These are phyloP conservation scores for Xanthoparmelia taractica DNA, from an alignment of 495 filamentous ascomycete species.

Conservation along the genomic window DNA sequence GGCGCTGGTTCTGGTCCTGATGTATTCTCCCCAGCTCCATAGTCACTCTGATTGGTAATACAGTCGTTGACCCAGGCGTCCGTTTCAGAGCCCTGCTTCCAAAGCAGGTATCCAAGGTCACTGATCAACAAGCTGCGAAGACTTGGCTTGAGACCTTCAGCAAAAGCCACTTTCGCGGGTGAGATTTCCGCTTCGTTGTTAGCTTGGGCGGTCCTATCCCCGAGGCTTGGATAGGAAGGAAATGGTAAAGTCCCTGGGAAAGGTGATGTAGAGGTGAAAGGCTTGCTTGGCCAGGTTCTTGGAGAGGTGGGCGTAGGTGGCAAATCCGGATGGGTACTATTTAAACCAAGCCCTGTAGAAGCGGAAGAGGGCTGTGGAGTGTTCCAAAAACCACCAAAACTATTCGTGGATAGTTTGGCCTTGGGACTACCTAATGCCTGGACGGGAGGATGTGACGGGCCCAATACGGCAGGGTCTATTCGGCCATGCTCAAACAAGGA, in stretches of 20 bases:
- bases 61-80: constrained; percentile 75
- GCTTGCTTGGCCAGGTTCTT: constrained; percentile 9
- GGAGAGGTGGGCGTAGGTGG: constrained; percentile 18
- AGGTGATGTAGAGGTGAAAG: constrained; percentile 9
- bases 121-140: constrained; percentile 80
- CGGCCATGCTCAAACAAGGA: neutral
- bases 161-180: constrained; percentile 40
- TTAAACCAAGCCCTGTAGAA: neutral
- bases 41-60: neutral
- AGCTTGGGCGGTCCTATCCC: constrained; percentile 1
- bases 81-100: constrained; percentile 80
- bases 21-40: neutral
- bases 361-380: constrained; percentile 5
- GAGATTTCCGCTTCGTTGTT: constrained; percentile 1
- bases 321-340: constrained; percentile 1
- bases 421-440: constrained; percentile 1
- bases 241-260: constrained; percentile 4
- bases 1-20: neutral
- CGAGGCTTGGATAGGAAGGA: constrained; percentile 1
- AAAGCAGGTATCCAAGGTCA: constrained; percentile 79
- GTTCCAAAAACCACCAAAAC: constrained; percentile 13
- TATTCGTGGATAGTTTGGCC: constrained; percentile 4
- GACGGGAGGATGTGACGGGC: constrained; percentile 4
- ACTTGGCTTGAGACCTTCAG: constrained; percentile 67
- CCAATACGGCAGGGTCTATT: neutral